Conservation (phyloP, 768 basidiomycete species). For the Rhodotorula graminis region DNA sequence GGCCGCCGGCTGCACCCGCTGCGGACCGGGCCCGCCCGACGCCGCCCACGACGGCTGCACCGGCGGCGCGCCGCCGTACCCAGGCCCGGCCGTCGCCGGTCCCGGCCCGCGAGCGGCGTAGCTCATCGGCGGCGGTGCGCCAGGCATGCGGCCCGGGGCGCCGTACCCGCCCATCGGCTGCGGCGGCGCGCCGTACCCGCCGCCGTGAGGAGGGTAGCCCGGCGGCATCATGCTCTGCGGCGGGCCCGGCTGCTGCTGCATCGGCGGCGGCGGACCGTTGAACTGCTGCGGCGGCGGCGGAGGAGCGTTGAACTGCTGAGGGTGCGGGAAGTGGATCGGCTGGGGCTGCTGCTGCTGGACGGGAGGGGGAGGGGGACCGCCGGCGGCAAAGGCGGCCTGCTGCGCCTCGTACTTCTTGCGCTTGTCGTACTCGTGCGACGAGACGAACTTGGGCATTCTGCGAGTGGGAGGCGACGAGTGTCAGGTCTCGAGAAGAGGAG, state of each 20-base stretch:
- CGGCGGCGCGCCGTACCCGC: not conserved
- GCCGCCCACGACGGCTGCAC: not conserved
- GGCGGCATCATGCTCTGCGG: not conserved
- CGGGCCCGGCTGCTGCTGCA: not conserved
- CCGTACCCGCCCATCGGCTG: not conserved
- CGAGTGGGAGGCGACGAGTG: no score
- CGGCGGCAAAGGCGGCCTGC: conserved; percentile 12
- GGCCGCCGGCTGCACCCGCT: not conserved
- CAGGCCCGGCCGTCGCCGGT: not conserved
- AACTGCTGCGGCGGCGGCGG: not conserved
- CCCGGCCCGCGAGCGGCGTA: not conserved
- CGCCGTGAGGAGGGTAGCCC: not conserved
- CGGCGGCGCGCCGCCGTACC: not conserved
- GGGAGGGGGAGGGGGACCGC: not conserved
- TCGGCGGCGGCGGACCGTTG: not conserved
- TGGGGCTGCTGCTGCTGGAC: not conserved
- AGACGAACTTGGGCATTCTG: conserved; percentile 37
- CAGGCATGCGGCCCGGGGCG: not conserved
- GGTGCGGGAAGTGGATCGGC: not conserved
- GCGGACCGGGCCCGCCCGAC: not conserved
- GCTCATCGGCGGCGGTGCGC: not conserved
- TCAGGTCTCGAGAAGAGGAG: not conserved
- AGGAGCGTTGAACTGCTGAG: no score
- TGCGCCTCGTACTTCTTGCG: conserved; percentile 14
- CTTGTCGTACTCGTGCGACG: conserved; percentile 42